A percentile compares a stretch with the other conserved stretches of the same genome.
Evolutionary conservation across 768 basidiomycete genomes (phyloP).

Genomic region (Gloeostereum incarnatum): DNA sequence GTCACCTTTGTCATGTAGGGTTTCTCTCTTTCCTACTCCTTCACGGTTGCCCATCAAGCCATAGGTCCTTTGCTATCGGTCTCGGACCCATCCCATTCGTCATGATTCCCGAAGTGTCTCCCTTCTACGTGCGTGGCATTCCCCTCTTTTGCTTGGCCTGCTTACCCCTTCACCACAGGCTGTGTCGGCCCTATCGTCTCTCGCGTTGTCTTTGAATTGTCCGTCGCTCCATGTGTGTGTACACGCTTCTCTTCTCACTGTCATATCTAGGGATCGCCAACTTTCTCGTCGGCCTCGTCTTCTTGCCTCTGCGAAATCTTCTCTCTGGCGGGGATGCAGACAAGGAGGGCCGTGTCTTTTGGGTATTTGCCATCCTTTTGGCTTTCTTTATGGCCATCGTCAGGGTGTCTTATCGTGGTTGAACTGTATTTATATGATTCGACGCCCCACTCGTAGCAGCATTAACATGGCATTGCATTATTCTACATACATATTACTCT

Average conservation of each 20-base stretch:
- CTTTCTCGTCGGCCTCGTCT: constrained; percentile 76
- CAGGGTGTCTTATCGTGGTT: constrained; percentile 1
- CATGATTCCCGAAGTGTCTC: constrained; percentile 72
- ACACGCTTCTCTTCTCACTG: constrained; percentile 7
- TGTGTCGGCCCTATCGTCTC: constrained; percentile 71
- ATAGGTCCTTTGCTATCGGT: constrained; percentile 80
- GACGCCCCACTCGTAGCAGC: too few species aligned
- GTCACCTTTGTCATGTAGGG: constrained; percentile 74
- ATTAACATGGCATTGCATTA: too few species aligned
- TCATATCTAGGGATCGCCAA: constrained; percentile 63
- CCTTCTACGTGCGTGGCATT: not conserved
- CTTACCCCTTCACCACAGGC: constrained; percentile 31
- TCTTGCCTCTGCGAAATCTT: constrained; percentile 74
- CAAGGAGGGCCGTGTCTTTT: constrained; percentile 87
- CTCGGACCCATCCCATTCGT: constrained; percentile 92
- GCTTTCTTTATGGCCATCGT: constrained; percentile 8
- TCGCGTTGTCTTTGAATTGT: constrained; percentile 69
- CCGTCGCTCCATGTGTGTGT: constrained; percentile 13
- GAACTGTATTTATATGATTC: too few species aligned
- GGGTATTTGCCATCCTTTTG: constrained; percentile 64
- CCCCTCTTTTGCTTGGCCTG: not conserved
- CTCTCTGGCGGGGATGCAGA: constrained; percentile 49
- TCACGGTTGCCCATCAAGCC: constrained; percentile 5
- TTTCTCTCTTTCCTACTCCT: not conserved
- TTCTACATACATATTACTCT: constrained; percentile 29